phyloP scores from a whole-genome alignment of 2,329 filamentous ascomycete species.

The Pyricularia pennisetigena region DNA sequence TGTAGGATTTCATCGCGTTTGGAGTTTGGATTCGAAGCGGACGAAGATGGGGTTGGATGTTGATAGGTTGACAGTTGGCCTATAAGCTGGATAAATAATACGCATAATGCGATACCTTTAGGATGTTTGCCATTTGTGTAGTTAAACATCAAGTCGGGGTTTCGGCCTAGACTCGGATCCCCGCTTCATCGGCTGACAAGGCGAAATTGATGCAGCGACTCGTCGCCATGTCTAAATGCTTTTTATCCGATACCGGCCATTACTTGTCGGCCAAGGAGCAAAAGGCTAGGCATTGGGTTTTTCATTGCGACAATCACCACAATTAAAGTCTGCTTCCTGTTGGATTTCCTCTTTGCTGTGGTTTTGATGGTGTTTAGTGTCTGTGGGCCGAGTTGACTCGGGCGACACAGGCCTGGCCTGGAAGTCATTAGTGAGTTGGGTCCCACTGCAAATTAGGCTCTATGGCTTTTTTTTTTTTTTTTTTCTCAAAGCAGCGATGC shows the following conservation, averaged over 20 bases:
- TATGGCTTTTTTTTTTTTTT: no score
- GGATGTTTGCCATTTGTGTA: not conserved
- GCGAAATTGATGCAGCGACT: not conserved
- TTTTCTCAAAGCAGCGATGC: not conserved
- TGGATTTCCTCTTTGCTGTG: not conserved
- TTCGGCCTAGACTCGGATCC: not conserved
- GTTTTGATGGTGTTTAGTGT: not conserved
- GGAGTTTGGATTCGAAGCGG: not conserved
- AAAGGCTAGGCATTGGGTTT: not conserved
- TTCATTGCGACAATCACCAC: not conserved
- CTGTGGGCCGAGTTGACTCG: not conserved
- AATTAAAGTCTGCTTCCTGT: no score
- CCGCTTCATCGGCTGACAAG: not conserved
- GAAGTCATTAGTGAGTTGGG: not conserved
- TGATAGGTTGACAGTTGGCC: conserved; percentile 56
- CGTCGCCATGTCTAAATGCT: not conserved
- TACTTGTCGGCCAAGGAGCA: not conserved
- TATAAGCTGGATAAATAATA: conserved; percentile 38
- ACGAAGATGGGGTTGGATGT: not conserved
- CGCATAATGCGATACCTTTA: not conserved
- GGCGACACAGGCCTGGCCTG: not conserved
- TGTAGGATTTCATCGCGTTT: conserved; percentile 2
- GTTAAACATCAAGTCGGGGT: not conserved
- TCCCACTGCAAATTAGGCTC: not conserved
- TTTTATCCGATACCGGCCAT: not conserved